A percentile compares a stretch with the other conserved stretches of the same genome.
Conservation (phyloP, 2,329 filamentous ascomycete genomes). For the Aspergillus proliferans region DNA sequence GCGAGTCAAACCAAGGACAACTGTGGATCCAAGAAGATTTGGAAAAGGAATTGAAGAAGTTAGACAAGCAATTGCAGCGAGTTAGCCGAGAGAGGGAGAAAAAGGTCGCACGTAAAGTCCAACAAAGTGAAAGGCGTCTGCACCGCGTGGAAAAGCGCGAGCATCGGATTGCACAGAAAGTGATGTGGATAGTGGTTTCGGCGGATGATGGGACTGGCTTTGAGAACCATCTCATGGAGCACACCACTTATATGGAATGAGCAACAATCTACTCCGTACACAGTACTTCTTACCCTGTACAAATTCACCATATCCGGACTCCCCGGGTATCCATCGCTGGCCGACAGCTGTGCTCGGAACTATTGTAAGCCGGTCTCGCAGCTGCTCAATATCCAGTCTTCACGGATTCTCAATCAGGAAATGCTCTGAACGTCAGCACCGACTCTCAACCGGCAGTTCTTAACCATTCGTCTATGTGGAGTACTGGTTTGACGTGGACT, state of each 20-base stretch:
- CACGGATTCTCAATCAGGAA: no score
- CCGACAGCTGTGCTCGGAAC: no score
- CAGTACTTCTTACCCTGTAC: not conserved
- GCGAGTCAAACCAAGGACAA: slow-evolving; percentile 5
- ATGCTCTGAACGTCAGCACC: no score
- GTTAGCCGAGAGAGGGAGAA: slow-evolving; percentile 6
- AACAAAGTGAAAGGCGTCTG: slow-evolving; percentile 3
- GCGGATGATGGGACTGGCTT: slow-evolving; percentile 9
- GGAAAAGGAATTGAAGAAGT: slow-evolving; percentile 4
- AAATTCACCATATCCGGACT: no score
- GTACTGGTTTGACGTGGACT: no score
- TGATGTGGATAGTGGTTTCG: slow-evolving; percentile 10
- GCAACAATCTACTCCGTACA: not conserved
- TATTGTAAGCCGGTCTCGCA: no score
- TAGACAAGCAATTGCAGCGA: slow-evolving; percentile 4
- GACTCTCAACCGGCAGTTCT: no score
- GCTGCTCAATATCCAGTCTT: no score
- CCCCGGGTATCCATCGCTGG: no score
- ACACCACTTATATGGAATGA: not conserved
- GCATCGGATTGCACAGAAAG: slow-evolving; percentile 6
- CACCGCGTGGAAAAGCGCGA: slow-evolving; percentile 8
- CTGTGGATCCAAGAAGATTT: slow-evolving; percentile 7
- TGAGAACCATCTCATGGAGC: slow-evolving; percentile 7
- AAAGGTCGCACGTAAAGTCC: slow-evolving; percentile 3
- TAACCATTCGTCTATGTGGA: no score